These are phyloP conservation scores for Corchorus olitorius DNA, from an alignment of 345 rosid genomes.

Conservation along the genomic window DNA sequence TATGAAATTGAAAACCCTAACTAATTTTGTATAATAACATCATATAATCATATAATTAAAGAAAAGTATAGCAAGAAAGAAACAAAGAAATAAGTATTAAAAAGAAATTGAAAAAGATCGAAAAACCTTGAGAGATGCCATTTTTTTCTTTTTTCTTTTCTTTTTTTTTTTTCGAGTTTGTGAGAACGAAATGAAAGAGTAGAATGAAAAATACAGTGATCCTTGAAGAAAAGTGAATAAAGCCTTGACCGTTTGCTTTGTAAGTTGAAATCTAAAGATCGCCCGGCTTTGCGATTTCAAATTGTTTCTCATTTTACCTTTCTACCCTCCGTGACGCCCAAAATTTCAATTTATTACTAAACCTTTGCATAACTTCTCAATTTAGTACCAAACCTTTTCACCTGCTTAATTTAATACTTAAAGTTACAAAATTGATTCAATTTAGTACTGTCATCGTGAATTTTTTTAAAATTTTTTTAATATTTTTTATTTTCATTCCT, in stretches of 20 bases:
- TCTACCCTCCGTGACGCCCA: neutral
- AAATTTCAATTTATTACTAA: no score
- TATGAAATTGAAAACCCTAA: constrained; percentile 4
- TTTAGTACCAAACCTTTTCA: no score
- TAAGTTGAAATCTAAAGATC: neutral
- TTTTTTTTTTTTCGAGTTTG: neutral
- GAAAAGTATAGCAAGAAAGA: no score
- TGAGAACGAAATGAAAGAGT: neutral
- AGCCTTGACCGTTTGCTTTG: neutral
- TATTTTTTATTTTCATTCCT: no score
- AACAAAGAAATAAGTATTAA: neutral
- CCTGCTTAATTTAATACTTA: no score
- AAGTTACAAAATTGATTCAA: no score
- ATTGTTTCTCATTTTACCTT: neutral
- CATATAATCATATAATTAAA: neutral
- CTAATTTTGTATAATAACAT: neutral
- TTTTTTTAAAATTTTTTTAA: no score
- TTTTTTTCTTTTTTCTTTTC: neutral
- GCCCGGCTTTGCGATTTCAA: constrained; percentile 10
- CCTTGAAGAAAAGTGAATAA: neutral
- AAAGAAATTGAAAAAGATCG: neutral
- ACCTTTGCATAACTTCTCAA: no score
- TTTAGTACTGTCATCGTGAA: no score
- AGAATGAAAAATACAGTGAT: no score
- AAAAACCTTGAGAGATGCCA: constrained; percentile 8